phyloP scores from a whole-genome alignment of 192 early-diverging fungal genomes.

The Podila horticola region DNA sequence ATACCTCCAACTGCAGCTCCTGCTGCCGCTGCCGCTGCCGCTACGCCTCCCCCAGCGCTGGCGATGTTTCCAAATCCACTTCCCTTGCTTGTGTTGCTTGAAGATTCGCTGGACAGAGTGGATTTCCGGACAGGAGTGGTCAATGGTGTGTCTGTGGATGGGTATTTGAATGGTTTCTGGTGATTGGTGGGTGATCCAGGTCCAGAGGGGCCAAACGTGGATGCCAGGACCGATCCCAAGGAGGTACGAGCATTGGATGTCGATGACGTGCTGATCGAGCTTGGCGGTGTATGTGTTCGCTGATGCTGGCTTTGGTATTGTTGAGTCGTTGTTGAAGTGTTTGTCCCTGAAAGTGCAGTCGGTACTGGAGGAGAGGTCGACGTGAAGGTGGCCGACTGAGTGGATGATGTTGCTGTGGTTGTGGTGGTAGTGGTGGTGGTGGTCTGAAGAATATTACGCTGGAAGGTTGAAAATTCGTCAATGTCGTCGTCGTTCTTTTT shows the following conservation, averaged over 20 bases:
- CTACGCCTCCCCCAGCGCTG: background rate
- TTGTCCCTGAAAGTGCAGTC: background rate
- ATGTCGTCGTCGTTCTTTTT: slow-evolving; percentile 20
- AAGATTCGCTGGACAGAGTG: background rate
- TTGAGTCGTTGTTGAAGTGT: background rate
- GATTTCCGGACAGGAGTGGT: background rate
- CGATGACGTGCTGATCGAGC: background rate
- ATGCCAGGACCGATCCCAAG: slow-evolving; percentile 25
- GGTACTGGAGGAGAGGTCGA: background rate
- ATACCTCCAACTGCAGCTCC: background rate
- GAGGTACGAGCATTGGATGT: slow-evolving; percentile 7
- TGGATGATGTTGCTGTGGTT: slow-evolving; percentile 11
- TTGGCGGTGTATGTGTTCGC: slow-evolving; percentile 7
- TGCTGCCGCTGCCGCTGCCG: background rate
- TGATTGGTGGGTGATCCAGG: slow-evolving; percentile 5
- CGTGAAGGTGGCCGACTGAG: background rate
- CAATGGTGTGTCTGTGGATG: slow-evolving; percentile 4
- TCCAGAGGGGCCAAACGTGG: slow-evolving; percentile 14
- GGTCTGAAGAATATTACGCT: slow-evolving; percentile 28
- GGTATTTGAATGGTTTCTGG: slow-evolving; percentile 26
- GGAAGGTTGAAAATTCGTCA: slow-evolving; percentile 15
- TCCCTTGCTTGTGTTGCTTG: background rate
- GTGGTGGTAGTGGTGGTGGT: slow-evolving; percentile 10
- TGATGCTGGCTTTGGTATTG: background rate
- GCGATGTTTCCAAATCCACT: too few relatives aligned